Evolutionary conservation across 2,329 filamentous ascomycete species (phyloP), one percentile per base, ranked within the genome.

Genomic region (Pestalotiopsis sp.): DNA sequence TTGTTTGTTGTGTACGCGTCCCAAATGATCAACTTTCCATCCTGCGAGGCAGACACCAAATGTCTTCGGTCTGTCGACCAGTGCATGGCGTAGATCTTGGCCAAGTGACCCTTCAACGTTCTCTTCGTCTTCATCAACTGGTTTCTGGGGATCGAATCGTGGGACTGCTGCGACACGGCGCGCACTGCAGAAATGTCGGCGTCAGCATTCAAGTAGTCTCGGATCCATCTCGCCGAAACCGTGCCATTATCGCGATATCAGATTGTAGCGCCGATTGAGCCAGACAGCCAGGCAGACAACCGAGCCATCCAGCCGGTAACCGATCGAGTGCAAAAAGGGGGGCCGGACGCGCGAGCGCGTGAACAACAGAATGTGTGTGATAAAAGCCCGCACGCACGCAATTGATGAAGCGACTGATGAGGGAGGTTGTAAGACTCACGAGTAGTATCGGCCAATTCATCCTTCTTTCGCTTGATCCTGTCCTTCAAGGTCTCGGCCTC

Each of bases 1-100:
- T 99, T 99, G 88, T 99, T 98, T 72, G 96, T 98, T 73, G 95
- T 98, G 85, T 99, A 99, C 69, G 96, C 96, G 82, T 99, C 96
- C 96, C 96, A 99, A 80, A 99, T 98, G 83, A 99, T 99, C 75
- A 99, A 91, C 87, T 99, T 99, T 81, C 96, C 96, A 78, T 99
- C 96, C 83, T 99, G 96, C 75, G 96, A 99, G 72, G 96, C 96
- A 13, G 96, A 98, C 66, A 99, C 96, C 70, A 98, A 90, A 83
- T 98, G 96, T 82, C 96, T 91, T 79, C 96, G 91, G 84, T 99
- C 96, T 73, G 96, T 99, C 41, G 96, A 98, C 96, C 96, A 99
- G 86, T 99, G 96, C 96, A 99, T 99, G 77, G 96, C 96, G 83
- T 99, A 99, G 78, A 99, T 99, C 86, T 99, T 99, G 77, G 96